phyloP scores from a whole-genome alignment of 768 basidiomycete genomes.

The Hypholoma fasciculare region DNA sequence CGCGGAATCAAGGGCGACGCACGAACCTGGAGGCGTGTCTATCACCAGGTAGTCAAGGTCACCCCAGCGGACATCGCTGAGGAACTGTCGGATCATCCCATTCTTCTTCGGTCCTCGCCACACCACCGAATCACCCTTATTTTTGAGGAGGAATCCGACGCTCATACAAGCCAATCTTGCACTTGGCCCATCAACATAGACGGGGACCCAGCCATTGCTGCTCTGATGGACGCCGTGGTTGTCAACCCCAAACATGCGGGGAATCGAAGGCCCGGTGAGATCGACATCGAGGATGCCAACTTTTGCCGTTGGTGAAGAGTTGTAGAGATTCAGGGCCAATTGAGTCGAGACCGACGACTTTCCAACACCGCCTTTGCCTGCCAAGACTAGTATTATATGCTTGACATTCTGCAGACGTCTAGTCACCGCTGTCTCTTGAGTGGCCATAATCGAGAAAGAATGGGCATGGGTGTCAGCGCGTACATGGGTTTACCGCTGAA shows the following conservation, averaged over 20 bases:
- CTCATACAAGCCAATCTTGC: slow-evolving; percentile 92
- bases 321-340: slow-evolving; percentile 84
- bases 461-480: slow-evolving; percentile 8
- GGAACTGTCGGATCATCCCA: slow-evolving; percentile 95
- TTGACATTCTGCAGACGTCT: slow-evolving; percentile 73
- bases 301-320: slow-evolving; percentile 60
- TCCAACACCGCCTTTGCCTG: slow-evolving; percentile 97
- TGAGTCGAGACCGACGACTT: slow-evolving; percentile 97
- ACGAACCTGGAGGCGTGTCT: slow-evolving; percentile 92
- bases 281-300: slow-evolving; percentile 94
- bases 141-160: slow-evolving; percentile 91
- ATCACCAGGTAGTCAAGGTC: slow-evolving; percentile 90
- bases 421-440: slow-evolving; percentile 56
- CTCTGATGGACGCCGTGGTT: slow-evolving; percentile 89
- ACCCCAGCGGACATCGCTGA: slow-evolving; percentile 95
- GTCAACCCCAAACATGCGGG: slow-evolving; percentile 92
- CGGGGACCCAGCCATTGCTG: slow-evolving; percentile 96
- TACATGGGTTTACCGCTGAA: slow-evolving; percentile 13
- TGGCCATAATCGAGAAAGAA: slow-evolving; percentile 28
- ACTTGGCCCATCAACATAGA: slow-evolving; percentile 83
- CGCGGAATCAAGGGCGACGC: neutral
- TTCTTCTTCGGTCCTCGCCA: slow-evolving; percentile 99
- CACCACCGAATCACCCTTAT: slow-evolving; percentile 89
- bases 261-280: slow-evolving; percentile 92
- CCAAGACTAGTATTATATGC: slow-evolving; percentile 89